These are phyloP conservation scores for Scheffersomyces segobiensis DNA, from an alignment of 1,139 yeast species.

Conservation along the genomic window DNA sequence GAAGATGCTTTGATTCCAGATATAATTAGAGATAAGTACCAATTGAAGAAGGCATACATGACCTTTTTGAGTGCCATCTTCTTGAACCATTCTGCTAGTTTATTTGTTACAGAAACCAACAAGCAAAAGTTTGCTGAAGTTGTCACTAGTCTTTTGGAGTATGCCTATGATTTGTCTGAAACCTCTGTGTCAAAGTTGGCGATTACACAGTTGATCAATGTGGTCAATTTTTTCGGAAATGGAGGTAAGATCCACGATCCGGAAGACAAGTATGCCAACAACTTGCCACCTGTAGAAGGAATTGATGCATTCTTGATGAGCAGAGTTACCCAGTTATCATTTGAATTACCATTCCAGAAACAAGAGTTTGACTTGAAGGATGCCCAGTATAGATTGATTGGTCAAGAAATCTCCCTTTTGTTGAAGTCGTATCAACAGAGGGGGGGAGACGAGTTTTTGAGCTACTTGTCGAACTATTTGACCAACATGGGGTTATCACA, in stretches of 20 bases:
- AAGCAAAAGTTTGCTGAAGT: constrained; percentile 62
- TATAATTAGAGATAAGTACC: constrained; percentile 56
- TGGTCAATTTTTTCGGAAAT: constrained; percentile 63
- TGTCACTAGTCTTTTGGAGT: constrained; percentile 64
- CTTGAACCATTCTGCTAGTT: constrained; percentile 76
- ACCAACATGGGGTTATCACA: constrained; percentile 62
- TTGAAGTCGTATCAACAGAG: constrained; percentile 60
- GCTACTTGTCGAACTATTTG: constrained; percentile 54
- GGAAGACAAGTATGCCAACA: constrained; percentile 54
- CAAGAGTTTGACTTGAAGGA: constrained; percentile 67
- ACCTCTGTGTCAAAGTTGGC: constrained; percentile 66
- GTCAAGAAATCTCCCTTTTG: constrained; percentile 72
- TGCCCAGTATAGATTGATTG: constrained; percentile 73
- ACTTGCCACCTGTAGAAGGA: constrained; percentile 62
- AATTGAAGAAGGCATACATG: constrained; percentile 69
- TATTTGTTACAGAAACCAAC: constrained; percentile 70
- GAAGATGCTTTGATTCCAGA: constrained; percentile 38
- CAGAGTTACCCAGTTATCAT: constrained; percentile 65
- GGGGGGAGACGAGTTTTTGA: constrained; percentile 43
- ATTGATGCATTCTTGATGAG: constrained; percentile 69
- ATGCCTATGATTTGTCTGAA: constrained; percentile 59
- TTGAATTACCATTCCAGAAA: constrained; percentile 79
- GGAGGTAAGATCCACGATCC: constrained; percentile 62
- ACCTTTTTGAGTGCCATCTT: constrained; percentile 68
- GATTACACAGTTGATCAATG: constrained; percentile 64